phyloP scores from a whole-genome alignment of 192 early-diverging fungal species.

The Coemansia asiatica region DNA sequence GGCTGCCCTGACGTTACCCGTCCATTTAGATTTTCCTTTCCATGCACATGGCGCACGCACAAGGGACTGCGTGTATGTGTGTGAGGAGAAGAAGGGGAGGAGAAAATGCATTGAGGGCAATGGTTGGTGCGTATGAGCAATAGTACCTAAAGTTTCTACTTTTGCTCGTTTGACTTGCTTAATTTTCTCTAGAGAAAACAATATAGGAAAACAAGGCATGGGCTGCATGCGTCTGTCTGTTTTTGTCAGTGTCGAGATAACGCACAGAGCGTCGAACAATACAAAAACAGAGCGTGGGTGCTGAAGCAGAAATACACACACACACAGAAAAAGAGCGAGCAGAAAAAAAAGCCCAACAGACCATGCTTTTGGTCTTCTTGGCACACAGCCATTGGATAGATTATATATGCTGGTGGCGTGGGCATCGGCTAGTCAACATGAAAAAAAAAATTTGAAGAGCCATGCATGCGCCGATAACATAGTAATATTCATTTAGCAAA shows the following conservation, averaged over 20 bases:
- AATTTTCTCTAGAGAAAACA: neutral
- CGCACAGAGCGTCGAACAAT: neutral
- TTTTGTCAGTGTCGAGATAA: slow-evolving; percentile 1
- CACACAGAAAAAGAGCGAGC: neutral
- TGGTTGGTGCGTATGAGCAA: neutral
- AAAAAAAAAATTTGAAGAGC: neutral
- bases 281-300: slow-evolving; percentile 5
- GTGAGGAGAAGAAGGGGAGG: neutral
- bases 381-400: neutral
- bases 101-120: neutral
- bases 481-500: slow-evolving; percentile 1
- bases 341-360: neutral
- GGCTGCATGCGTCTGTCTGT: neutral
- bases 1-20: neutral
- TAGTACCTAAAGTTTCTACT: slow-evolving; percentile 4
- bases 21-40: neutral
- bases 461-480: slow-evolving; percentile 5
- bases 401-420: neutral
- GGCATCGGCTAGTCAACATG: neutral
- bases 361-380: neutral
- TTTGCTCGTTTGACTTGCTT: neutral
- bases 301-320: neutral
- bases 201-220: neutral
- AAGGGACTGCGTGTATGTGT: neutral
- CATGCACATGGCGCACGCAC: neutral